phyloP scores from a whole-genome alignment of 2,329 filamentous ascomycete species.

The Hymenoscyphus repandus region DNA sequence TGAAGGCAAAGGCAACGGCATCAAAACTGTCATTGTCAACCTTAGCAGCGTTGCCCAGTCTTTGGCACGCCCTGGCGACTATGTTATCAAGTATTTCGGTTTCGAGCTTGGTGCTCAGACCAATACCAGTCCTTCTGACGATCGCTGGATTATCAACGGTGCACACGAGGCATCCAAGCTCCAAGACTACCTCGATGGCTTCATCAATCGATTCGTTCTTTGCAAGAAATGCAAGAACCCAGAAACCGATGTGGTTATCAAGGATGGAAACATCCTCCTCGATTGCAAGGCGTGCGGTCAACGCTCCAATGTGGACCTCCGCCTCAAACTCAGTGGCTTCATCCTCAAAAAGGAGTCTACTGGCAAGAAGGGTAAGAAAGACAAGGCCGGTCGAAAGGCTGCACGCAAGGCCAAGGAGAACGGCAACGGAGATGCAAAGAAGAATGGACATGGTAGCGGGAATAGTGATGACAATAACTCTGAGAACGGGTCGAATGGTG shows the following conservation, averaged over 20 bases:
- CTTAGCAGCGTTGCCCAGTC: conserved; percentile 88
- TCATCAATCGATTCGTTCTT: conserved; percentile 97
- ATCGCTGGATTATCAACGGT: conserved; percentile 99
- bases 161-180: conserved; percentile 93
- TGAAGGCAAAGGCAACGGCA: conserved; percentile 98
- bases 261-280: conserved; percentile 84
- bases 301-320: conserved; percentile 83
- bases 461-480: conserved; percentile 55
- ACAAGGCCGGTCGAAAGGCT: conserved; percentile 89
- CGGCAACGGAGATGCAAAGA: conserved; percentile 45
- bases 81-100: conserved; percentile 99
- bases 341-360: conserved; percentile 87
- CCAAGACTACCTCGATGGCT: conserved; percentile 96
- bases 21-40: conserved; percentile 98
- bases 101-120: conserved; percentile 98
- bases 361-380: conserved; percentile 84
- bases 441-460: conserved; percentile 52
- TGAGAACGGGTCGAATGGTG: conserved; percentile 48
- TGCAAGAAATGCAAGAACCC: conserved; percentile 99
- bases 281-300: conserved; percentile 99
- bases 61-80: conserved; percentile 84
- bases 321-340: conserved; percentile 93
- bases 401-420: conserved; percentile 78
- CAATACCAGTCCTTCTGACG: conserved; percentile 93
- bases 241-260: conserved; percentile 93